phyloP scores from a whole-genome alignment of 225 moss, liverwort and hornwort species.

The Neckera pumila region DNA sequence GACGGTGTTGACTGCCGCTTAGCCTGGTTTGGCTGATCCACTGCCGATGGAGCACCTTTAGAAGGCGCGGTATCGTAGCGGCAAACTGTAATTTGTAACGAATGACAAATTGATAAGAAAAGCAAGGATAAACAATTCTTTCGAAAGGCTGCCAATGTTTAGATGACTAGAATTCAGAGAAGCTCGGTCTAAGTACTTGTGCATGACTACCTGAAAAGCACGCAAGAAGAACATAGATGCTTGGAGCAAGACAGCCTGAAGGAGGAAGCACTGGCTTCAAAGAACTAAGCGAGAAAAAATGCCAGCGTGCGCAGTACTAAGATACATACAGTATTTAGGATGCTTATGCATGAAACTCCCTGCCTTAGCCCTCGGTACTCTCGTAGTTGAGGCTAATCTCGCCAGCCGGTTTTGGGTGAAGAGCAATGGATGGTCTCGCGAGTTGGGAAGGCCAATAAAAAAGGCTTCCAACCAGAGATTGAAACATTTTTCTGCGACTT shows the following conservation, averaged over 20 bases:
- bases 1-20: too few species aligned
- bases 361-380: neutral
- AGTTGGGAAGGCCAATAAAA: neutral
- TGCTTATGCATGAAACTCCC: neutral
- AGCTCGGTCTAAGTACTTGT: neutral
- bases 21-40: too few species aligned
- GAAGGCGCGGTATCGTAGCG: neutral
- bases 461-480: neutral
- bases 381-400: neutral
- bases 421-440: neutral
- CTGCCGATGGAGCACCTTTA: too few species aligned
- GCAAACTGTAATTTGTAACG: neutral
- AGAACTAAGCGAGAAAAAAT: neutral
- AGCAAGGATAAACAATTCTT: neutral
- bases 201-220: neutral
- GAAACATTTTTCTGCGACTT: neutral
- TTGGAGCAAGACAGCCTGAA: neutral
- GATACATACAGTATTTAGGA: neutral
- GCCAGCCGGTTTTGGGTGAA: neutral
- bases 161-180: neutral
- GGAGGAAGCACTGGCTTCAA: neutral
- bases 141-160: neutral
- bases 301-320: neutral
- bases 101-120: neutral
- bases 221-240: too few species aligned